A percentile compares a stretch with the other conserved stretches of the same genome.
phyloP scores from a whole-genome alignment of 2,329 filamentous ascomycete genomes.

The Clonostachys solani region DNA sequence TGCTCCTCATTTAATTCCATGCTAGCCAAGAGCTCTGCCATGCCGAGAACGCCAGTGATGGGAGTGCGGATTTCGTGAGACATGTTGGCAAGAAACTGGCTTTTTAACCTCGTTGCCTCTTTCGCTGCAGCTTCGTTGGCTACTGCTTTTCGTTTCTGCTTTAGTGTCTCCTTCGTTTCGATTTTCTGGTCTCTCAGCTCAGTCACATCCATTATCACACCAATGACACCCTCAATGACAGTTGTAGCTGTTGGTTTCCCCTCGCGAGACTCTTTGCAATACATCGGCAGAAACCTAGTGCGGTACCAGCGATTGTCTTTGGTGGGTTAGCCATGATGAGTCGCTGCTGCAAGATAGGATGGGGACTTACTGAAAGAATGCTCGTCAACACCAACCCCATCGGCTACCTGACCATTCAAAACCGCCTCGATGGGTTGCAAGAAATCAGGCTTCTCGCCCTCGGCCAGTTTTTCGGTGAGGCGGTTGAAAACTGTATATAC shows the following conservation, averaged over 20 bases:
- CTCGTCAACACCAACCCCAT: conserved; percentile 63
- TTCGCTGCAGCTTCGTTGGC: conserved; percentile 76
- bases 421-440: conserved; percentile 59
- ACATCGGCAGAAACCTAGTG: conserved; percentile 65
- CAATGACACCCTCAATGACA: conserved; percentile 68
- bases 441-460: conserved; percentile 42
- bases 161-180: conserved; percentile 58
- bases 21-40: conserved; percentile 70
- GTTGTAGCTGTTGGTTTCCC: conserved; percentile 37
- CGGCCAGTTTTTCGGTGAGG: conserved; percentile 34
- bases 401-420: conserved; percentile 52
- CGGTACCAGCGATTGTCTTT: conserved; percentile 62
- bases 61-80: conserved; percentile 77
- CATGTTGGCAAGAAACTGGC: conserved; percentile 77
- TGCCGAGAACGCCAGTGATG: conserved; percentile 76
- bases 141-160: conserved; percentile 65
- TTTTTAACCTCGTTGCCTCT: conserved; percentile 76
- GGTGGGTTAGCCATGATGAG: conserved; percentile 3
- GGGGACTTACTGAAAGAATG: conserved; percentile 44
- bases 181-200: conserved; percentile 63
- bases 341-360: background rate
- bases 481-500: conserved; percentile 61
- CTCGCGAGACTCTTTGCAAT: conserved; percentile 50
- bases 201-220: conserved; percentile 76
- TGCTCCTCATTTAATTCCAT: conserved; percentile 67